A percentile compares a stretch with the other conserved stretches of the same genome.
These are phyloP conservation scores for Mucor irregularis DNA, from an alignment of 371 early-diverging fungal species.

Conservation along the genomic window DNA sequence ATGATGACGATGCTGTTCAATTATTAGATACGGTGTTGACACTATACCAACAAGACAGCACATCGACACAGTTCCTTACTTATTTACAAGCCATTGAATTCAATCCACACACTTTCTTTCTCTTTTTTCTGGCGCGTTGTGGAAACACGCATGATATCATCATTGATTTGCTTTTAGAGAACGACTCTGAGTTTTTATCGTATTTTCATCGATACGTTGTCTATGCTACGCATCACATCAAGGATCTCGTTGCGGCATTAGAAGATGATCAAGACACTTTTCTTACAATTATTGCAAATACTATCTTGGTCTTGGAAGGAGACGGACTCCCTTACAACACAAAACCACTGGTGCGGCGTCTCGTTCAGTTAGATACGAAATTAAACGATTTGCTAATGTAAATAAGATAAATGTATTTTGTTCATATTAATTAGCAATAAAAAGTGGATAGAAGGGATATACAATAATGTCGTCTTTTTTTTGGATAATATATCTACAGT, in stretches of 20 bases:
- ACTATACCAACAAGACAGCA: conserved; percentile 5
- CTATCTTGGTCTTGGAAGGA: conserved; percentile 7
- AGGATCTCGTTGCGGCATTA: background rate
- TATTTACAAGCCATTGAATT: conserved; percentile 8
- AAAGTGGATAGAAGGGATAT: background rate
- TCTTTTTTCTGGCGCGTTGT: conserved; percentile 14
- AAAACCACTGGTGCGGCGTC: conserved; percentile 12
- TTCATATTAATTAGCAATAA: background rate
- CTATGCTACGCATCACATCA: conserved; percentile 1
- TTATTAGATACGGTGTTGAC: conserved; percentile 1
- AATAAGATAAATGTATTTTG: background rate
- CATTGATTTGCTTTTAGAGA: conserved; percentile 20
- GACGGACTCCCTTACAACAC: conserved; percentile 24
- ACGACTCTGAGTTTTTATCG: conserved; percentile 14
- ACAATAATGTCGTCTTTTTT: too few species aligned
- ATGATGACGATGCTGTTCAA: conserved; percentile 16
- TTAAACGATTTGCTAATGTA: too few species aligned
- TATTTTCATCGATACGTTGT: conserved; percentile 18
- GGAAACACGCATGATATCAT: conserved; percentile 23
- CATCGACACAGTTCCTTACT: background rate
- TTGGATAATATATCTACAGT: too few species aligned
- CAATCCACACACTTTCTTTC: conserved; percentile 18
- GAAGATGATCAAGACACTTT: conserved; percentile 1
- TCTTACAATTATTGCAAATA: conserved; percentile 8
- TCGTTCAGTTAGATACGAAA: conserved; percentile 6